Conservation (phyloP, 441 rosid species). For the Viola pubescens region DNA sequence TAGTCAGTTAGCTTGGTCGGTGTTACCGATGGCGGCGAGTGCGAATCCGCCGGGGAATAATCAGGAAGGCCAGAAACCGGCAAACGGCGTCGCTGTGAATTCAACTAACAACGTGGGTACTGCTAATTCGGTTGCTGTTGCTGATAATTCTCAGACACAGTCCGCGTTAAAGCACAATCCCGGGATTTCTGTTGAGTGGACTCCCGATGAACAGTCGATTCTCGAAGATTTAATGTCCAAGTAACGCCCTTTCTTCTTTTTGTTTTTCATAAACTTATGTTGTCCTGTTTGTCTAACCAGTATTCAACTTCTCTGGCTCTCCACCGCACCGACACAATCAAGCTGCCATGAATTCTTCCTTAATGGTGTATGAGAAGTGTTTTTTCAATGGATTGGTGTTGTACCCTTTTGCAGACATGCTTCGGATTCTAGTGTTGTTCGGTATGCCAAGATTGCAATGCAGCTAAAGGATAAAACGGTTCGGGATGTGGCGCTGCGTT, state of each 20-base stretch:
- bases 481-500: conserved; percentile 68
- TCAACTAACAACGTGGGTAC: conserved; percentile 36
- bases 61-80: conserved; percentile 11
- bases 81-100: conserved; percentile 42
- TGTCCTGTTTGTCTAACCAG: neutral
- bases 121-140: conserved; percentile 12
- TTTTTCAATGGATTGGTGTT: neutral
- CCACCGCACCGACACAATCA: no score
- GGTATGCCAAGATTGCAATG: conserved; percentile 73
- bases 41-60: conserved; percentile 27
- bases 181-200: conserved; percentile 63
- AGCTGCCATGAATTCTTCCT: no score
- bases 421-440: conserved; percentile 39
- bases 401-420: conserved; percentile 32
- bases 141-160: conserved; percentile 23
- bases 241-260: conserved; percentile 18
- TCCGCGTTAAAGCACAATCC: conserved; percentile 56
- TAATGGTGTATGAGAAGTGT: no score
- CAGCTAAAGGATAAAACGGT: conserved; percentile 62
- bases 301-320: neutral
- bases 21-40: conserved; percentile 52
- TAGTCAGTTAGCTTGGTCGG: no score
- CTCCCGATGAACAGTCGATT: conserved; percentile 53
- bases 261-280: neutral
- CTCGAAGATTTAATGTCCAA: conserved; percentile 61